These are phyloP conservation scores for Berkeleyomyces basicola DNA, from an alignment of 2,329 filamentous ascomycete species.

Conservation along the genomic window DNA sequence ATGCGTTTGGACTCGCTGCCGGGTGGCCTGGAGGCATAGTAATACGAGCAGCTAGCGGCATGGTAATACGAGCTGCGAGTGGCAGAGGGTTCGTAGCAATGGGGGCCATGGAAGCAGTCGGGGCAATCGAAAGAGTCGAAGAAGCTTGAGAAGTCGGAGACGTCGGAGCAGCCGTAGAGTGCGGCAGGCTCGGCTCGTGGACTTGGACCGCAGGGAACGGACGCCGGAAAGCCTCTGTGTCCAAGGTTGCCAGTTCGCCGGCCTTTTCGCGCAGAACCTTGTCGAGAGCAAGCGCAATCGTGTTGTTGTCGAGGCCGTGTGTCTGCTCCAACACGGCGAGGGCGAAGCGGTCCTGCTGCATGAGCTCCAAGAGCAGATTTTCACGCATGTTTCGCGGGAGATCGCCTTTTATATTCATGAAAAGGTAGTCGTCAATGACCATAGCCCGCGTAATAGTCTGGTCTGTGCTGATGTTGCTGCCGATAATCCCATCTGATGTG, in stretches of 20 bases:
- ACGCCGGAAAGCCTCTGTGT: neutral
- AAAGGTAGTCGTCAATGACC: conserved; percentile 4
- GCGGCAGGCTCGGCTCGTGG: neutral
- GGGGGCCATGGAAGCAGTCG: too few species aligned
- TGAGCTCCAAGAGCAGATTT: conserved; percentile 3
- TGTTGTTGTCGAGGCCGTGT: neutral
- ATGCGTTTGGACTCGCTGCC: too few species aligned
- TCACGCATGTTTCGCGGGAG: conserved; percentile 9
- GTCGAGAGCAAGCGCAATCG: neutral
- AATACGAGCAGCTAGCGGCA: too few species aligned
- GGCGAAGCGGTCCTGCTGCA: neutral
- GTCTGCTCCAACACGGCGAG: neutral
- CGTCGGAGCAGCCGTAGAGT: too few species aligned
- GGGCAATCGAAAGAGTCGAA: too few species aligned
- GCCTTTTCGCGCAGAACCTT: neutral
- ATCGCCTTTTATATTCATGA: conserved; percentile 5
- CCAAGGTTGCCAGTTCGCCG: neutral
- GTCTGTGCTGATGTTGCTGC: neutral
- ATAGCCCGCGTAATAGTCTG: neutral
- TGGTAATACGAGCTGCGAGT: too few species aligned
- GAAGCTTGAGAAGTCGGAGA: too few species aligned
- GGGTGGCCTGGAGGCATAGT: too few species aligned
- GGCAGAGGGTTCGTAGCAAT: too few species aligned
- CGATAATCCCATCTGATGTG: neutral
- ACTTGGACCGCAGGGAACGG: neutral